A percentile compares a stretch with the other conserved stretches of the same genome.
Conservation (phyloP, 345 rosid genomes). For the Hibiscus syriacus region DNA sequence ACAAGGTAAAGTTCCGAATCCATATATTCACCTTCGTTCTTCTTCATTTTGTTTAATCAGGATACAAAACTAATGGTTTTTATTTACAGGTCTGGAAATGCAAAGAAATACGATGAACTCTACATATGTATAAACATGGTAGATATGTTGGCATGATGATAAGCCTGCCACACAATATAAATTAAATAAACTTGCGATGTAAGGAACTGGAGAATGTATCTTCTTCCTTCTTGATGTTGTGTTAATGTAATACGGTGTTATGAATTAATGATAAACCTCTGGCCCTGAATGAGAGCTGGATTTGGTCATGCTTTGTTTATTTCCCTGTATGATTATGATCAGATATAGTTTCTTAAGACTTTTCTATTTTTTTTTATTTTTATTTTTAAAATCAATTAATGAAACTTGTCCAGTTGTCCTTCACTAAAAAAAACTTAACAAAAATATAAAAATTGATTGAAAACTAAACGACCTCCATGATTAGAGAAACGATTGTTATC, state of each 20-base stretch:
- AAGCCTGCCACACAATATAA: not conserved
- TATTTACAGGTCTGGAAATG: slow-evolving; percentile 5
- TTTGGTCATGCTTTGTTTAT: too few species aligned
- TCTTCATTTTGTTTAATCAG: not conserved
- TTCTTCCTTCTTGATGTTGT: not conserved
- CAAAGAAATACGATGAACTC: not conserved
- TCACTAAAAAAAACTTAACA: too few species aligned
- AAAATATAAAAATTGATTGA: too few species aligned
- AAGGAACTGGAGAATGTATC: not conserved
- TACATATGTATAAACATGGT: not conserved
- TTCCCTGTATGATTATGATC: too few species aligned
- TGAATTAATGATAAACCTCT: not conserved
- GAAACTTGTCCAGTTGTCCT: too few species aligned
- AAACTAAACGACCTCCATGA: too few species aligned
- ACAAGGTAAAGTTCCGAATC: not conserved
- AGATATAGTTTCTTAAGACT: too few species aligned
- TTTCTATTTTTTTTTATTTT: too few species aligned
- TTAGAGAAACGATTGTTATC: too few species aligned
- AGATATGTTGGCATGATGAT: too few species aligned
- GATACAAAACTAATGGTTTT: not conserved
- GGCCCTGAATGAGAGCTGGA: not conserved
- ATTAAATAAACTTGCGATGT: not conserved
- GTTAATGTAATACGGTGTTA: not conserved
- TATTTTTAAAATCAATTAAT: too few species aligned
- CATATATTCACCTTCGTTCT: too few species aligned